A percentile compares a stretch with the other conserved stretches of the same genome.
phyloP scores from a whole-genome alignment of 1,139 yeast species.

The Blastobotrys apis region DNA sequence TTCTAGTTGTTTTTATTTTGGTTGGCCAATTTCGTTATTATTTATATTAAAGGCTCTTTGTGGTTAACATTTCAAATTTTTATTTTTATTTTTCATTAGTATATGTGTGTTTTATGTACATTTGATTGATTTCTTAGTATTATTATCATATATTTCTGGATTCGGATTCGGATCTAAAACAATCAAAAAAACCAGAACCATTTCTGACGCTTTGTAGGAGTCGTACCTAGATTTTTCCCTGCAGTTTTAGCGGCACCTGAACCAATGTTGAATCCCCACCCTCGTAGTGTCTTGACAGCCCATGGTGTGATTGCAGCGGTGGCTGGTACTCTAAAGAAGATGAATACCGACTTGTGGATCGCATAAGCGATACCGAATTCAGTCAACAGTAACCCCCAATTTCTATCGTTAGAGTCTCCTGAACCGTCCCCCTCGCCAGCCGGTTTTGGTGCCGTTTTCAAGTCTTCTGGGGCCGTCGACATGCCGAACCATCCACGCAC shows the following conservation, averaged over 20 bases:
- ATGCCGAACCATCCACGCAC: constrained; percentile 44
- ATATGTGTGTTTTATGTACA: neutral
- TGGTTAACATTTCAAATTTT: no score
- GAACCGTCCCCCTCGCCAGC: constrained; percentile 12
- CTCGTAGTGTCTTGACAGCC: constrained; percentile 58
- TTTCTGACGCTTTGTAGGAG: constrained; percentile 48
- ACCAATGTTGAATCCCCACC: constrained; percentile 81
- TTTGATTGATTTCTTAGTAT: neutral
- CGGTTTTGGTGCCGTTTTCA: constrained; percentile 24
- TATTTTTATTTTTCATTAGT: neutral
- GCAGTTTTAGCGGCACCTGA: constrained; percentile 39
- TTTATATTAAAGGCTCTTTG: no score
- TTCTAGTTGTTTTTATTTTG: no score
- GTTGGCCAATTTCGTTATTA: no score
- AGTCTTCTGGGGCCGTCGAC: constrained; percentile 27
- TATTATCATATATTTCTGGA: neutral
- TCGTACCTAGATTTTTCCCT: constrained; percentile 46
- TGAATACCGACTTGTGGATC: constrained; percentile 74
- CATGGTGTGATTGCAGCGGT: constrained; percentile 92
- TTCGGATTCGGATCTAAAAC: neutral
- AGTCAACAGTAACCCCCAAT: constrained; percentile 46
- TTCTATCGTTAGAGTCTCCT: constrained; percentile 3
- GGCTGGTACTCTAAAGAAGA: constrained; percentile 76
- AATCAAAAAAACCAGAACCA: constrained; percentile 66
- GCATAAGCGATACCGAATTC: constrained; percentile 92